Base-by-base conservation (phyloP, 345 rosid species). In the Acer yangbiense region DNA sequence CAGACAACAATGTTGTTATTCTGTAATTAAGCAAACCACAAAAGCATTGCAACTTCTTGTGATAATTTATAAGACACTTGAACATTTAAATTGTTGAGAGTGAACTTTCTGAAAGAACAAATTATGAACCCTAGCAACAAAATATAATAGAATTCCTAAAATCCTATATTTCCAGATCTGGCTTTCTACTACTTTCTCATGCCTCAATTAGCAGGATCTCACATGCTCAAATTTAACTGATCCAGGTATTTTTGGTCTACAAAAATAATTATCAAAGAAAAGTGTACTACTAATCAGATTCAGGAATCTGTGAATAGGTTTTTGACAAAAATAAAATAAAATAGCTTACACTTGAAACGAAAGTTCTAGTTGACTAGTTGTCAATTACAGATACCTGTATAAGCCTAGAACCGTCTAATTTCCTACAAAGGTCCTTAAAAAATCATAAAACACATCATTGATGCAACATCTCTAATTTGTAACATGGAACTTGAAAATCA, bases 281-380 rank as follows among this genome's bases (percentile, higher is more conserved):
- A 35, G 32, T 58, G 9, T 57, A 46, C 46, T 52, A 25, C 27
- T 39, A 46, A 4, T 62, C 29, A 21, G n/a, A 12, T 61, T 7
- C 21, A 21, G 4, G 17, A 65, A 58, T 46, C 48, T 75, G 10
- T 43, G 41, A 9, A 18, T 29, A 65, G 62, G 20, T 20, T 61
- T 14, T 44, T 21, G 9, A 41, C 11, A 57, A 35, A 4, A 35
- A 72, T n/a, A 7, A 10, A 35, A n/a, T 1, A 57, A 7, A 10
- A 35, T 14, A 35, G 11, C 65, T 57, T 20, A 27, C 10, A 39
- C 35, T 27, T 44, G 44, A 41, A 16, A 61, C 23, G 54, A 39
- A 46, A 74, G 50, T 16, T 65, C 29, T n/a, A 75, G 9, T 65
- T n/a, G 57, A 52, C 48, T n/a, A 75, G 9, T 65, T n/a, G 57